A percentile compares a stretch with the other conserved stretches of the same genome.
These are phyloP conservation scores for Paramarasmius palmivorus DNA, from an alignment of 1,284 basidiomycete genomes.

Conservation along the genomic window DNA sequence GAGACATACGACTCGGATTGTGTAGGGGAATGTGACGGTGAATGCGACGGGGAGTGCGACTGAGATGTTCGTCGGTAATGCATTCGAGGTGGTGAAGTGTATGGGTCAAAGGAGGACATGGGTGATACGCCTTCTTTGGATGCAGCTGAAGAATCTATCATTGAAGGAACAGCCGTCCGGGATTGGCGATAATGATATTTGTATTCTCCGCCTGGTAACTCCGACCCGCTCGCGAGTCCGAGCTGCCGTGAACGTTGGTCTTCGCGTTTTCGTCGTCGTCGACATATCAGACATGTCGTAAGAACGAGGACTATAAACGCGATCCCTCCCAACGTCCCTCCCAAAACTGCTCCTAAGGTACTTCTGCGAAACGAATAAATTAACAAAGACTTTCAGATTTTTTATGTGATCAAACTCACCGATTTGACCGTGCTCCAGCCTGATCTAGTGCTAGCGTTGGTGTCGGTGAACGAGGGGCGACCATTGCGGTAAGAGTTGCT, in stretches of 20 bases:
- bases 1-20: background rate
- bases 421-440: background rate
- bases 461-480: background rate
- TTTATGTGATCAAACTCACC: background rate
- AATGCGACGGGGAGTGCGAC: no score
- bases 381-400: background rate
- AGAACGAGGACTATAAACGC: constrained; percentile 1
- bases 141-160: background rate
- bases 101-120: background rate
- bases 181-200: constrained; percentile 1
- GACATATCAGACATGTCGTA: background rate
- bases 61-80: background rate
- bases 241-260: constrained; percentile 1
- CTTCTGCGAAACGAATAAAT: background rate
- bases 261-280: background rate
- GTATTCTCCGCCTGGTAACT: background rate
- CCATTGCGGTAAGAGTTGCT: background rate
- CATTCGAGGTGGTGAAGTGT: background rate
- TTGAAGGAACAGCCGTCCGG: background rate
- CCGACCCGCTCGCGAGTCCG: no score
- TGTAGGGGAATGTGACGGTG: background rate
- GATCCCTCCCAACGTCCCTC: constrained; percentile 10
- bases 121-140: background rate
- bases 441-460: background rate
- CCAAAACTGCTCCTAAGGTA: constrained; percentile 7